Evolutionary conservation across 768 basidiomycete species (phyloP), one percentile per base, ranked within the genome.

Genomic region (Daedaleopsis nitida): DNA sequence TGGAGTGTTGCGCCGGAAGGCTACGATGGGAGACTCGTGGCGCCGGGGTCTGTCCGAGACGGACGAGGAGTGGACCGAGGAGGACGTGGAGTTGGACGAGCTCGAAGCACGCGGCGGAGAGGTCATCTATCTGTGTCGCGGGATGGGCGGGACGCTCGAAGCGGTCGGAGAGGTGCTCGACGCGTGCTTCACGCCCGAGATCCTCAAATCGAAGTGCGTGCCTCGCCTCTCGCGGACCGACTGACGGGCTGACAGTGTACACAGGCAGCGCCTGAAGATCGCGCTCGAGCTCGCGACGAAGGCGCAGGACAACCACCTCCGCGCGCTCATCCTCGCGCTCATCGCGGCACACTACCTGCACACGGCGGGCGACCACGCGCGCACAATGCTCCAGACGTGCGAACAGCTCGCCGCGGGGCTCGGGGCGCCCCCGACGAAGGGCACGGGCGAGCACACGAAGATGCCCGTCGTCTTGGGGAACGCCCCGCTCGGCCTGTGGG

Each of bases 381-480:
- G 80, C 68, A 76, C 79, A 55, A 88, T 91, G 77, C 73, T 93
- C 1, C 77, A 76, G 14, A 86, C 87, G 3, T 87, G 85, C 49
- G 88, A 88, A 67, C 86, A 86, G 67, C 78, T 92, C 1, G 88
- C 86, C 0, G 85, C 85, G 11, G 89, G 90, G 5, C 78, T 92
- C 54, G 88, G 89, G 23, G 84, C 83, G 65, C 78, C 73, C 34
- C 66, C 53, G 16, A 55, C 45, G 14, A 59, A 73, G 67, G 17
- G 65, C 42, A 27, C 67, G 57, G 60, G 48, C 60, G 59, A 38
- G 27, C 55, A 55, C 6, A 39, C 39, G 48, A 55, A 45, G 54
- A 49, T 14, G 23, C 47, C 47, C 10, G 23, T 49, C 47, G 21
- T 49, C 14, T 58, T 84, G 19, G 89, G 89, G 5, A 90, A 89